A percentile compares a stretch with the other conserved stretches of the same genome.
Evolutionary conservation across 441 rosid genomes (phyloP).

Genomic region (Gossypium aridum): DNA sequence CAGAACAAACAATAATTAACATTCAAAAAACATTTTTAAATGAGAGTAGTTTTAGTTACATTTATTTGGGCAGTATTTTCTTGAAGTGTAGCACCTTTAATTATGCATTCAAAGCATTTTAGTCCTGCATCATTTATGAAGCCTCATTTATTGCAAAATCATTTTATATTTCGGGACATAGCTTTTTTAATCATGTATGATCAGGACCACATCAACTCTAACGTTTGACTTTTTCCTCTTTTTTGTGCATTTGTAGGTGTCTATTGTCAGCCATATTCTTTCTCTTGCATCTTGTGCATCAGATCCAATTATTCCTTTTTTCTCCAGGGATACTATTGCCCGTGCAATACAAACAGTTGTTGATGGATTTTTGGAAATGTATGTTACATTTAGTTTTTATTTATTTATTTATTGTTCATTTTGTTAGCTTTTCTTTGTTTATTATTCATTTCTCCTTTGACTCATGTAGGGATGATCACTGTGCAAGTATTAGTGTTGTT

Average conservation of each 20-base stretch:
- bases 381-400: slow-evolving; percentile 15
- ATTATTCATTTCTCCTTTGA: background rate
- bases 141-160: background rate
- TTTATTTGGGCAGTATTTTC: background rate
- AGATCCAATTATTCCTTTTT: slow-evolving; percentile 67
- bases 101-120: background rate
- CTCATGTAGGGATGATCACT: slow-evolving; percentile 48
- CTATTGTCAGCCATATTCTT: slow-evolving; percentile 78
- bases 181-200: background rate
- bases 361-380: slow-evolving; percentile 95
- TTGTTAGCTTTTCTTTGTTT: slow-evolving; percentile 3
- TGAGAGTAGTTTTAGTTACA: background rate
- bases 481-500: slow-evolving; percentile 42
- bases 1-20: background rate
- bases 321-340: slow-evolving; percentile 57
- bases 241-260: slow-evolving; percentile 53
- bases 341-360: slow-evolving; percentile 75
- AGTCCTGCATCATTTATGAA: background rate
- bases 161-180: background rate
- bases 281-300: slow-evolving; percentile 67
- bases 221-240: background rate
- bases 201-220: slow-evolving; percentile 10
- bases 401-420: slow-evolving; percentile 11
- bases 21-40: background rate
- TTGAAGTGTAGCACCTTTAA: background rate